These are phyloP conservation scores for Artemisia tridentata DNA, from an alignment of 129 eudicot genomes.

Conservation along the genomic window DNA sequence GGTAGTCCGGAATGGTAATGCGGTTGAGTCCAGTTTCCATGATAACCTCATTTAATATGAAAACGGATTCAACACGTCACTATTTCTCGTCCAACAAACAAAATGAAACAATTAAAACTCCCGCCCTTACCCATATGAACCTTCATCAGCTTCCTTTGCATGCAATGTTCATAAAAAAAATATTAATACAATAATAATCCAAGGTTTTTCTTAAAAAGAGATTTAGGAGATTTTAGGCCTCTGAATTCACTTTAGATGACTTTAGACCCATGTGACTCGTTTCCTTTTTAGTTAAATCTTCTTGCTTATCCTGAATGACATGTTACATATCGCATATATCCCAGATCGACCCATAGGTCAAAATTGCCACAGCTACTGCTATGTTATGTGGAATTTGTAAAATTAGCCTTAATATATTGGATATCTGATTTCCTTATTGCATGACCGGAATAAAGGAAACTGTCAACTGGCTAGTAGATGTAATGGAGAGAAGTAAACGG, in stretches of 20 bases:
- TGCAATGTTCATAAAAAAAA: too few relatives aligned
- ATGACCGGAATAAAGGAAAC: slow-evolving; percentile 86
- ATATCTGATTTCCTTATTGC: slow-evolving; percentile 25
- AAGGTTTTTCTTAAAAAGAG: too few relatives aligned
- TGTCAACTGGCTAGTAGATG: slow-evolving; percentile 92
- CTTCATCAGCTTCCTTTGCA: too few relatives aligned
- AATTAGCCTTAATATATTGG: background rate
- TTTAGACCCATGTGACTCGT: too few relatives aligned
- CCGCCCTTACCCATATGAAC: too few relatives aligned
- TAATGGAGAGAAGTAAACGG: slow-evolving; percentile 90
- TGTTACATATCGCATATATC: background rate
- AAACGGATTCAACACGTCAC: too few relatives aligned
- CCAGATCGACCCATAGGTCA: background rate
- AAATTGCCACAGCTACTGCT: background rate
- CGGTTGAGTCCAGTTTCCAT: too few relatives aligned
- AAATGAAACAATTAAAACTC: too few relatives aligned
- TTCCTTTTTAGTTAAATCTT: slow-evolving; percentile 1
- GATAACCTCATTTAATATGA: too few relatives aligned
- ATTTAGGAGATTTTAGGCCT: background rate
- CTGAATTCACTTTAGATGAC: background rate
- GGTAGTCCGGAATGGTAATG: too few relatives aligned
- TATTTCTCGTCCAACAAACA: too few relatives aligned
- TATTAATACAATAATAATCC: too few relatives aligned
- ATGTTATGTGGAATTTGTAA: background rate
- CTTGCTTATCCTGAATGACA: background rate